Evolutionary conservation across 2,329 filamentous ascomycete species (phyloP), one percentile per base, ranked within the genome.

Genomic region (Furcasterigmium furcatum): DNA sequence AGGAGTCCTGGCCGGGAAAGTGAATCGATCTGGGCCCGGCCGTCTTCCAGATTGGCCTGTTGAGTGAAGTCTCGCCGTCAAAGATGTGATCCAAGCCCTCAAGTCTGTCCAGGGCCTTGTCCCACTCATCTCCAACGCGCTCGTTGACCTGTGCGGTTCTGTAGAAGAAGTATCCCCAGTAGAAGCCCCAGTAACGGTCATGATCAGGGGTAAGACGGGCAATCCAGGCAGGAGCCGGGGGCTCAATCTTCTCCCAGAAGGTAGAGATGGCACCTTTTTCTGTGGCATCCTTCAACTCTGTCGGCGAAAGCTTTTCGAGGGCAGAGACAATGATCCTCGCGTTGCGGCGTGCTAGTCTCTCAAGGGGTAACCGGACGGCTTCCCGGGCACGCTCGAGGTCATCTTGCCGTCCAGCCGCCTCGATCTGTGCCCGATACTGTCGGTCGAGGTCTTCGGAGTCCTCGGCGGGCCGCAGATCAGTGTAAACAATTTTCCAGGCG

Each of bases 121-220:
- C 20, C 46, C 53, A 55, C 19, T 48, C 20, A 34, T 20, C 13
- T 27, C 43, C 46, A 19, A 43, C 24, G 18, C 24, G 45, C 35
- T 47, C 5, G 5, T 50, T 4, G 21, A 47, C 42, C 5, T 52
- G 42, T 16, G 47, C 46, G 3, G 46, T 47, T 6, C 30, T 18
- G 16, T 55, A 56, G 27, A 49, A 54, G 35, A 55, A 20, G 24
- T 50, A 54, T 3, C 54, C 52, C 22, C 36, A 53, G 4, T n/a
- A 44, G 25, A 14, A 20, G 19, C 25, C n/a, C n/a, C n/a, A n/a
- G n/a, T n/a, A n/a, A n/a, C n/a, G n/a, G n/a, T 9, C 14, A 12
- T 14, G 19, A 19, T 16, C 10, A 21, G 18, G 32, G 32, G 27
- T 42, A n/a, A n/a, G n/a, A n/a, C n/a, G n/a, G 16, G 25, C n/a